Conservation (phyloP, 2,329 filamentous ascomycete genomes). For the Chaetomium sp. region DNA sequence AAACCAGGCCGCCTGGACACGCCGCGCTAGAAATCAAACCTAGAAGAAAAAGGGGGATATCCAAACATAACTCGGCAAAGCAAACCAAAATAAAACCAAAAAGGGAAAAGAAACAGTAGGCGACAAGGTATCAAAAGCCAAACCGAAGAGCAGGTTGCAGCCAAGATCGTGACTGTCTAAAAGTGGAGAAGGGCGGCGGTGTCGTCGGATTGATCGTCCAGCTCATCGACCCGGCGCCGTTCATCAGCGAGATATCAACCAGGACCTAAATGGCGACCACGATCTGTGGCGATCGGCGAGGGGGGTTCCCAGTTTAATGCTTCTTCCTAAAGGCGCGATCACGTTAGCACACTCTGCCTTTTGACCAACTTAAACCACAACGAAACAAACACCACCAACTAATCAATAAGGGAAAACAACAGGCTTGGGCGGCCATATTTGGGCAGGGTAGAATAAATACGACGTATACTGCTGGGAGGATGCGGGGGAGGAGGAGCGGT, state of each 20-base stretch:
- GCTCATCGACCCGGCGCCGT: too few relatives aligned
- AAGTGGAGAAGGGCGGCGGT: slow-evolving; percentile 4
- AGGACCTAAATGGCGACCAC: neutral
- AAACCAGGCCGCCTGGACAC: slow-evolving; percentile 3
- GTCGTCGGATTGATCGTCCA: neutral
- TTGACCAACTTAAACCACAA: neutral
- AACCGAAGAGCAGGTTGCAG: slow-evolving; percentile 18
- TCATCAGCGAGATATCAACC: neutral
- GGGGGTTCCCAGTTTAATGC: slow-evolving; percentile 16
- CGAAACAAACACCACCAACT: neutral
- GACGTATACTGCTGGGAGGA: neutral
- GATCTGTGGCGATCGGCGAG: neutral
- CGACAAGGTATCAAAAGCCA: slow-evolving; percentile 38
- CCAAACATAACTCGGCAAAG: slow-evolving; percentile 12
- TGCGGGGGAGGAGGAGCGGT: neutral
- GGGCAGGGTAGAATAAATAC: neutral
- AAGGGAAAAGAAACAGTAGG: slow-evolving; percentile 25
- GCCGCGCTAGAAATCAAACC: slow-evolving; percentile 18
- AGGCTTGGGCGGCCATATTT: neutral
- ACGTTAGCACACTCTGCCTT: slow-evolving; percentile 17
- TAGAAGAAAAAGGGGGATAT: slow-evolving; percentile 9
- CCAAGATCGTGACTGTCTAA: slow-evolving; percentile 12
- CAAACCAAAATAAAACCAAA: slow-evolving; percentile 11
- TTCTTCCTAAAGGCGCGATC: slow-evolving; percentile 14
- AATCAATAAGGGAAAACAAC: neutral